phyloP scores from a whole-genome alignment of 805 yeast species.

The Maudiozyma turicensis region DNA sequence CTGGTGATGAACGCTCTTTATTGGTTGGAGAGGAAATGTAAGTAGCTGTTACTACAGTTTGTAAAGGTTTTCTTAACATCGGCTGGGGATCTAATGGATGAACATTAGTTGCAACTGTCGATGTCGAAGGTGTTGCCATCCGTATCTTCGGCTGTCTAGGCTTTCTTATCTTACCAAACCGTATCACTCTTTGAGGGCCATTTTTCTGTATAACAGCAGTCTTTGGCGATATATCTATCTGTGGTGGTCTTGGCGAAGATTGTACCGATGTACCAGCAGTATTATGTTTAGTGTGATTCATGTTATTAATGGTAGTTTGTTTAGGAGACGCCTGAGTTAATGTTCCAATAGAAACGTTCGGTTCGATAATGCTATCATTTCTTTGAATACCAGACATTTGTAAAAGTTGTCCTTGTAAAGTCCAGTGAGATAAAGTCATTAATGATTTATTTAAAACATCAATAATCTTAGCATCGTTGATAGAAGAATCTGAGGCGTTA shows the following conservation, averaged over 20 bases:
- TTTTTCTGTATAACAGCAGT: not conserved
- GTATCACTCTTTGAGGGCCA: not conserved
- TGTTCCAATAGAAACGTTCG: not conserved
- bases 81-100: not conserved
- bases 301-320: too few species aligned
- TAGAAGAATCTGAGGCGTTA: not conserved
- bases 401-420: constrained; percentile 24
- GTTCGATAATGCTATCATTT: not conserved
- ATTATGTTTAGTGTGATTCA: not conserved
- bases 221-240: constrained; percentile 1
- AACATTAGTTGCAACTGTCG: not conserved
- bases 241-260: not conserved
- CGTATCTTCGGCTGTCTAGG: not conserved
- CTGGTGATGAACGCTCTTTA: not conserved
- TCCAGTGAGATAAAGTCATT: constrained; percentile 26
- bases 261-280: not conserved
- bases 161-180: not conserved
- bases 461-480: constrained; percentile 9
- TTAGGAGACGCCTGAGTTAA: too few species aligned
- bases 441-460: constrained; percentile 19
- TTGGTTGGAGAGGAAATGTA: not conserved
- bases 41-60: not conserved
- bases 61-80: too few species aligned
- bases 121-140: not conserved
- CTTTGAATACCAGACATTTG: constrained; percentile 11